Evolutionary conservation across 2,329 filamentous ascomycete species (phyloP).

Genomic region (Cadophora gregata): DNA sequence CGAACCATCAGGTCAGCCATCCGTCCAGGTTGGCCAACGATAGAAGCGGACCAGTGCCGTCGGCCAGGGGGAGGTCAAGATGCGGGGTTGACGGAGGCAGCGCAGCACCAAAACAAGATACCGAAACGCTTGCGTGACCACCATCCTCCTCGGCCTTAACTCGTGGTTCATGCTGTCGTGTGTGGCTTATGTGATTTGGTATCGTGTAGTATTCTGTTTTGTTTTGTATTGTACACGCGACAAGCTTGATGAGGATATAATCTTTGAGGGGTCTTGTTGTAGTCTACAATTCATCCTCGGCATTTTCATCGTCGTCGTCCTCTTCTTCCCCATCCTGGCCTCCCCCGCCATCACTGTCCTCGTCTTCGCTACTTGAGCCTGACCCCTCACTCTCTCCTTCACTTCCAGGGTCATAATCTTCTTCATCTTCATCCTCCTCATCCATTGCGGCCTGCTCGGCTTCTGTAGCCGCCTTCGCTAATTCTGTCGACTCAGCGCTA

Average conservation of each 20-base stretch:
- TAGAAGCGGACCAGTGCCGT: not conserved
- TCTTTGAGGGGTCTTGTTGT: not conserved
- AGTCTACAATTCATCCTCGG: conserved; percentile 20
- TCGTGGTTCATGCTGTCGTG: not conserved
- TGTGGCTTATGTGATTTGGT: not conserved
- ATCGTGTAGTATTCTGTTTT: too few species aligned
- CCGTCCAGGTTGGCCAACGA: not conserved
- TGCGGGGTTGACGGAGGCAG: conserved; percentile 8
- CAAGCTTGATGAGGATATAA: not conserved
- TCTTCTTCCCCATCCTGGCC: conserved; percentile 37
- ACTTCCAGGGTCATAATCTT: conserved; percentile 49
- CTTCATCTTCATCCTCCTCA: conserved; percentile 55
- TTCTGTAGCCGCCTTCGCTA: conserved; percentile 42
- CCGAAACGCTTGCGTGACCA: conserved; percentile 11
- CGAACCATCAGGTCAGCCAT: not conserved
- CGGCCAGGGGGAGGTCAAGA: not conserved
- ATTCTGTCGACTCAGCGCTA: conserved; percentile 46
- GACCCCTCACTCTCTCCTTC: conserved; percentile 41
- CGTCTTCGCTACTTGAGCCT: conserved; percentile 36
- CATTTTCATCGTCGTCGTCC: conserved; percentile 30
- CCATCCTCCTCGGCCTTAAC: conserved; percentile 4
- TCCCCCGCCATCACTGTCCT: conserved; percentile 33
- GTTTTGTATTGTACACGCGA: not conserved
- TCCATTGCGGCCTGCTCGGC: conserved; percentile 69
- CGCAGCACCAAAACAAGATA: conserved; percentile 2